A percentile compares a stretch with the other conserved stretches of the same genome.
Evolutionary conservation across 169 alveolate genomes (phyloP).

Genomic region (Cytauxzoon felis): DNA sequence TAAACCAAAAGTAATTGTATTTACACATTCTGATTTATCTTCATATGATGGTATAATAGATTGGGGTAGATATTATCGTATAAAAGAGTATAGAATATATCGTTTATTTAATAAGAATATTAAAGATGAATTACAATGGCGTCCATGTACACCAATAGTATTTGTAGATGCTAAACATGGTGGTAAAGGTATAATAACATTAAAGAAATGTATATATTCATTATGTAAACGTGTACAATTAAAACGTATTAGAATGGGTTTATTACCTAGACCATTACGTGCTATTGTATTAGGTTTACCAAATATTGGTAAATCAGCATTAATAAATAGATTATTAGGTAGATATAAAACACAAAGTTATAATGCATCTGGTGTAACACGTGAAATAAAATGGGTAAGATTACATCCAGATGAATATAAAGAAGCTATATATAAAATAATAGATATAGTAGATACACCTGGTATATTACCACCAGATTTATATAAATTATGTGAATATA

Average conservation of each 20-base stretch:
- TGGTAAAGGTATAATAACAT: slow-evolving; percentile 53
- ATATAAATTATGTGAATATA: slow-evolving; percentile 42
- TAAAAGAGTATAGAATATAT: slow-evolving; percentile 20
- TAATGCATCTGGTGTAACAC: slow-evolving; percentile 76
- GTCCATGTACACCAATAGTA: slow-evolving; percentile 61
- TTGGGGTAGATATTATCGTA: slow-evolving; percentile 73
- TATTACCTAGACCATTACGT: slow-evolving; percentile 66
- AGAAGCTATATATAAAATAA: slow-evolving; percentile 48
- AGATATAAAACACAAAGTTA: slow-evolving; percentile 68
- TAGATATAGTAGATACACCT: slow-evolving; percentile 74
- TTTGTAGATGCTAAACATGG: slow-evolving; percentile 72
- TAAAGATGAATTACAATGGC: slow-evolving; percentile 50
- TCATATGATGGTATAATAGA: slow-evolving; percentile 63
- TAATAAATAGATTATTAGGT: slow-evolving; percentile 73
- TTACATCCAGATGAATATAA: slow-evolving; percentile 49
- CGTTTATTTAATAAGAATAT: slow-evolving; percentile 53
- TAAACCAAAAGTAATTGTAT: slow-evolving; percentile 67
- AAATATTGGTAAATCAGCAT: slow-evolving; percentile 79
- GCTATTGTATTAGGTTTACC: slow-evolving; percentile 78
- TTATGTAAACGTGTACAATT: slow-evolving; percentile 57
- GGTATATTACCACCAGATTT: slow-evolving; percentile 68
- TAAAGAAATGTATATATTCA: slow-evolving; percentile 66
- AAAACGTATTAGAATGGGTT: slow-evolving; percentile 55
- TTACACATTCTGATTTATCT: slow-evolving; percentile 68
- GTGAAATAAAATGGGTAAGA: slow-evolving; percentile 49